phyloP scores from a whole-genome alignment of 306 rosid species.

The Chamaecrista fasciculata region DNA sequence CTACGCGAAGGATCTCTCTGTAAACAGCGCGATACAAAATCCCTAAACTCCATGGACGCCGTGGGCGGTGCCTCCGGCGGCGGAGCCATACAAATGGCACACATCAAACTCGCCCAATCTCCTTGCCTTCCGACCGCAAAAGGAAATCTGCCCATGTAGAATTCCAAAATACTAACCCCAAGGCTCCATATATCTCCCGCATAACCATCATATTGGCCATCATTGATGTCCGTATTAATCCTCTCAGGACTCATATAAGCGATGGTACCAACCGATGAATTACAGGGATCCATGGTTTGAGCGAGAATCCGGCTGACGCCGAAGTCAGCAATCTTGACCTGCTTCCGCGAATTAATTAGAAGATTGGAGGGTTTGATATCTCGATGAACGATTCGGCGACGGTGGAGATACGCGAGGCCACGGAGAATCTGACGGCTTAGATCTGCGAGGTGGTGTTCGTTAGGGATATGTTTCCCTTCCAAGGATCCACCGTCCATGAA shows the following conservation, averaged over 20 bases:
- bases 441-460: slow-evolving; percentile 44
- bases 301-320: slow-evolving; percentile 59
- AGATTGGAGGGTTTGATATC: slow-evolving; percentile 75
- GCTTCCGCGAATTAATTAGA: slow-evolving; percentile 44
- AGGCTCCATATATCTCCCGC: slow-evolving; percentile 53
- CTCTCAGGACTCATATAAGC: slow-evolving; percentile 75
- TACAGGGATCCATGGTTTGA: slow-evolving; percentile 71
- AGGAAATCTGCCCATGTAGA: slow-evolving; percentile 85
- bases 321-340: slow-evolving; percentile 74
- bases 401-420: slow-evolving; percentile 62
- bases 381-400: slow-evolving; percentile 62
- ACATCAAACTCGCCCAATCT: slow-evolving; percentile 95
- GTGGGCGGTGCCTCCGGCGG: slow-evolving; percentile 84
- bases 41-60: slow-evolving; percentile 67
- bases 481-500: slow-evolving; percentile 65
- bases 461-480: slow-evolving; percentile 45
- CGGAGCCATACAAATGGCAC: slow-evolving; percentile 90
- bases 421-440: slow-evolving; percentile 56
- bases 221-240: slow-evolving; percentile 59
- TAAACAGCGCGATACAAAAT: slow-evolving; percentile 66
- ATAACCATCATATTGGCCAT: slow-evolving; percentile 44
- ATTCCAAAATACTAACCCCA: slow-evolving; percentile 60
- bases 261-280: slow-evolving; percentile 59
- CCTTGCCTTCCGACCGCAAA: slow-evolving; percentile 70
- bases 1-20: slow-evolving; percentile 71